Base-by-base conservation (phyloP, 2,329 filamentous ascomycete genomes). In the Immersiporthe knoxdaviesiana region DNA sequence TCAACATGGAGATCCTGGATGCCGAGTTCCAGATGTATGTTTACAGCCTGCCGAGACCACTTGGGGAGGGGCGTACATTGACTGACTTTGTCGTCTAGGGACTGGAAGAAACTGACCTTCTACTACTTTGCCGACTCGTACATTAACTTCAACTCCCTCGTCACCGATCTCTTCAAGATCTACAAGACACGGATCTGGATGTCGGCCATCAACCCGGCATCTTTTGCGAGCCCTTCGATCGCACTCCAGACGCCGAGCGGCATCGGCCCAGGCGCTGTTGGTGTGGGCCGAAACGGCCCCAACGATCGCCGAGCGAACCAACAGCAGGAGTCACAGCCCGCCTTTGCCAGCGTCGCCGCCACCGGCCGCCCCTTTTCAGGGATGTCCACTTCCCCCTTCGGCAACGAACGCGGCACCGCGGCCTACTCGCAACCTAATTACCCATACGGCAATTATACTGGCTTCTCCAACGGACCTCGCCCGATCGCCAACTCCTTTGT, bases 171-270 rank as follows among this genome's bases (percentile, higher is more conserved):
- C 16, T 99, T 98, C 87, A 98, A 98, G 81, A 95, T 98, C 72
- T 99, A 98, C 86, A 99, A 99, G 84, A 97, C 95, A 30, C 90
- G 97, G 74, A 99, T 99, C 76, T 99, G 96, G 96, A 97, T 99
- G 93, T 98, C 95, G 5, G 96, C 96, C 4, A 97, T 99, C 79
- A 99, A 99, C 78, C 96, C 96, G 10, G 96, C 95, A 6, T 97
- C 95, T 0, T 97, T 98, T 79, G 92, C 92, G 32, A 94, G 90
- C 72, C 91, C 92, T 24, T 89, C 89, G 3, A 84, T 92, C 63
- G 91, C 91, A 35, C 83, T 94, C 30, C 90, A 91, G 77, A 88
- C 90, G 2, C 89, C 91, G 1, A 90, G 88, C 72, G 87, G 87
- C 37, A 85, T 91, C 74, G 88, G 88, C 0, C 88, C 88, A 11